Base-by-base conservation (phyloP, 2,329 filamentous ascomycete genomes). In the Colletotrichum chlorophyti region DNA sequence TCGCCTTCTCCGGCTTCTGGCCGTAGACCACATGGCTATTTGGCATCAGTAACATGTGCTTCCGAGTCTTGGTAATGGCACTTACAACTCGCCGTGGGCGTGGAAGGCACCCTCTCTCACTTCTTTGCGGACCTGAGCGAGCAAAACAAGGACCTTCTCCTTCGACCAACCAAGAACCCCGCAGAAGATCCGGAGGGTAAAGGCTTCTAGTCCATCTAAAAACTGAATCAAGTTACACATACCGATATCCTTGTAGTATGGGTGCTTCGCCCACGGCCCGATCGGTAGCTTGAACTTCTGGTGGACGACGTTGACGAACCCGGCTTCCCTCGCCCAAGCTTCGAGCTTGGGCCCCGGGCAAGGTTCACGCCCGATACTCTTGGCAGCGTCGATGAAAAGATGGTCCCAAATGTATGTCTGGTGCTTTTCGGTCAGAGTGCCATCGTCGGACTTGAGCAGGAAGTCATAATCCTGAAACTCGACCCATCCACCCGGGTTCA, bases 241-340 rank as follows among this genome's bases (percentile, higher is more conserved):
- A 0, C 73, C 72, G 6, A 75, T 64, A 29, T 74, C 68, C 45
- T 73, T 65, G 38, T 63, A 62, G 3, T 51, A 50, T 0, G 62
- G 49, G 35, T 73, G 69, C 50, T 70, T 72, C 3, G 74, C 63
- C 75, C 76, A 78, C 2, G 69, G 64, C 0, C 72, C 70, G 6
- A 72, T 64, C 1, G 73, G 73, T 45, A 69, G 53, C 51, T 69
- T 70, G 58, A 67, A 72, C 7, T 64, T 21, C 3, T 62, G 64
- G 34, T 72, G 66, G 2, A 63, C 64, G n/a, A 75, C 64, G 41
- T 72, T 70, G 11, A 61, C 51, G 57, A 77, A 79, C 1, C 75
- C 75, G 2, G 66, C 69, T 1, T 68, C 65, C 21, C 59, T 59
- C n/a, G 75, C 61, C 68, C 69, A 72, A 5, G 46, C 53, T 21